Evolutionary conservation across 768 basidiomycete species (phyloP), one percentile per base, ranked within the genome.

Genomic region (Leccinum obscurum): DNA sequence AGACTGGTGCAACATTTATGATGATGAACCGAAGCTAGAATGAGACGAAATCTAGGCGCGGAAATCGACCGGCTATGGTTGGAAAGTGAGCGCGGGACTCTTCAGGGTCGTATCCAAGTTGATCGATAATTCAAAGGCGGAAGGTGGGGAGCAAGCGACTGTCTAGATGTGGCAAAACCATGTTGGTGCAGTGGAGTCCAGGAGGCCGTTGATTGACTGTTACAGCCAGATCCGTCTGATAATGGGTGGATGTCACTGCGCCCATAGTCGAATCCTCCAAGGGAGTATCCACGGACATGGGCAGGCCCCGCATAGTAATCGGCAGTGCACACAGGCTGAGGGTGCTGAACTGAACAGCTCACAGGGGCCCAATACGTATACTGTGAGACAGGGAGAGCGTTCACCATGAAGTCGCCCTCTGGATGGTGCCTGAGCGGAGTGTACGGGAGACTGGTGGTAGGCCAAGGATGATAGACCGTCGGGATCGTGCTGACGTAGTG

Each of bases 241-340:
- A 75, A 71, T 75, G 80, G 72, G 53, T 73, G 78, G 52, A 78
- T 62, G 59, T 85, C 81, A 62, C 77, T 77, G 68, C 79, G 79
- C 57, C 76, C 72, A 62, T 81, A 83, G 55, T 86, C 84, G 68
- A 81, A 85, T 55, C 76, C 78, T 41, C 83, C 75, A 68, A 88
- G 84, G 44, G 86, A 85, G 64, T 84, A 85, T 41, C 86, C 84
- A 60, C 83, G 85, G 62, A 77, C 68, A 63, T 86, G 87, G 62
- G 78, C 77, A 57, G 80, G 77, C 41, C 77, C 66, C 52, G 78
- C 75, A 26, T 76, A 72, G 65, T 77, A 77, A 61, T 85, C 83
- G 61, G 82, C 78, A 57, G 82, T 77, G 69, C 81, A 84, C 57
- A 80, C 80, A 28, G 85, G 83, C 63, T 83, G 85, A 62, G 85